Conservation (phyloP, 148 eudicot genomes). For the Persicaria tinctoria region DNA sequence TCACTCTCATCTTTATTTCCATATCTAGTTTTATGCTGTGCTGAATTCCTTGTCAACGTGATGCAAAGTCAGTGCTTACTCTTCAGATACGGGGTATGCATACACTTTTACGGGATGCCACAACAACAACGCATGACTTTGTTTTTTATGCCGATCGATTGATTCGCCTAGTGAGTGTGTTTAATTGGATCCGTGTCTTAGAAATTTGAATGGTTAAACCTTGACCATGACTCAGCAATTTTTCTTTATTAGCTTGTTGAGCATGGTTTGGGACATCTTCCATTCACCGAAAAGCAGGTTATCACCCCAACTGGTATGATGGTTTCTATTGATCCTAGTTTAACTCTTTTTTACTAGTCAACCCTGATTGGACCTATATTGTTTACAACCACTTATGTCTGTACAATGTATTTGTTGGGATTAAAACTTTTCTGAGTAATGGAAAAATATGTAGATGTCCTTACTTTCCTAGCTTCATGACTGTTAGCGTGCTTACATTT, state of each 20-base stretch:
- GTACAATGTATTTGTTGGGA: background rate
- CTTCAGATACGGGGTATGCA: slow-evolving; percentile 87
- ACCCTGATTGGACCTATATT: background rate
- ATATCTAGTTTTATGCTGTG: background rate
- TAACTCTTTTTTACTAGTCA: background rate
- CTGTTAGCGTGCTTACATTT: too few relatives aligned
- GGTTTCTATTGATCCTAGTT: background rate
- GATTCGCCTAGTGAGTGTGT: slow-evolving; percentile 59
- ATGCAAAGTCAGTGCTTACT: background rate
- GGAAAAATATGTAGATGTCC: too few relatives aligned
- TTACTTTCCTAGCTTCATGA: too few relatives aligned
- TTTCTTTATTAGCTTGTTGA: slow-evolving; percentile 49
- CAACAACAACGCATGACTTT: slow-evolving; percentile 82
- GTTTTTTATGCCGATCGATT: slow-evolving; percentile 86
- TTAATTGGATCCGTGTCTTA: background rate
- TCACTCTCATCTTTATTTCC: slow-evolving; percentile 6
- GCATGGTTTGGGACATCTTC: slow-evolving; percentile 78
- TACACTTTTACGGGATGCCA: slow-evolving; percentile 79
- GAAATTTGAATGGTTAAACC: background rate
- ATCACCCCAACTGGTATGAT: slow-evolving; percentile 56
- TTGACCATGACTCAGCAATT: background rate
- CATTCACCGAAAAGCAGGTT: slow-evolving; percentile 62
- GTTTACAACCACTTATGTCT: background rate
- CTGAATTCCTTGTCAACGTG: background rate
- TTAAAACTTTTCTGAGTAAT: too few relatives aligned